Conservation (phyloP, 495 filamentous ascomycete genomes). For the Aspergillus panamensis region DNA sequence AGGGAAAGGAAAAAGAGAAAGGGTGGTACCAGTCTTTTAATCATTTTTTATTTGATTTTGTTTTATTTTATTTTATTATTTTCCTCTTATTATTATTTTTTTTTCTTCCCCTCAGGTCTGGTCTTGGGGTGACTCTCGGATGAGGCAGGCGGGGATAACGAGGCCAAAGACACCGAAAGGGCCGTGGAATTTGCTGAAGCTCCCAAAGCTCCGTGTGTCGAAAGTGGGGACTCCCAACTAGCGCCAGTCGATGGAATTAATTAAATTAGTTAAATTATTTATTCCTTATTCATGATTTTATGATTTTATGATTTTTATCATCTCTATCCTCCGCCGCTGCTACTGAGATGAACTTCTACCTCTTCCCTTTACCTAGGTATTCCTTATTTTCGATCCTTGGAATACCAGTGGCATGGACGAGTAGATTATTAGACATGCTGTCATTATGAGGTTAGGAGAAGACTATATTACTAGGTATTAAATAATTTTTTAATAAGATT, state of each 20-base stretch:
- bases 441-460: not conserved
- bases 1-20: slow-evolving; percentile 10
- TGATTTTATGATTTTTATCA: not conserved
- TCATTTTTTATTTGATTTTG: slow-evolving; percentile 6
- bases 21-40: slow-evolving; percentile 19
- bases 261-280: slow-evolving; percentile 8
- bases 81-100: not conserved
- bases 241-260: slow-evolving; percentile 6
- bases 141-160: slow-evolving; percentile 34
- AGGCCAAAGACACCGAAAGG: slow-evolving; percentile 20
- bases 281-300: slow-evolving; percentile 1
- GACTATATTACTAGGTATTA: too few species aligned
- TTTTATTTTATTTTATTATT: not conserved
- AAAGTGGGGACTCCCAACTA: slow-evolving; percentile 17
- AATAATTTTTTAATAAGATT: too few species aligned
- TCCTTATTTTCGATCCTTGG: not conserved
- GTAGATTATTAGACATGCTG: not conserved
- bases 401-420: not conserved
- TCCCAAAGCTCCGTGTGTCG: slow-evolving; percentile 23
- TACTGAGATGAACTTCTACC: not conserved
- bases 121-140: slow-evolving; percentile 18
- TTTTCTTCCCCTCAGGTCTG: slow-evolving; percentile 22
- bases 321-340: not conserved
- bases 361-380: not conserved
- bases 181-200: slow-evolving; percentile 34